Evolutionary conservation across 345 rosid genomes (phyloP).

Genomic region (Firmiana major): DNA sequence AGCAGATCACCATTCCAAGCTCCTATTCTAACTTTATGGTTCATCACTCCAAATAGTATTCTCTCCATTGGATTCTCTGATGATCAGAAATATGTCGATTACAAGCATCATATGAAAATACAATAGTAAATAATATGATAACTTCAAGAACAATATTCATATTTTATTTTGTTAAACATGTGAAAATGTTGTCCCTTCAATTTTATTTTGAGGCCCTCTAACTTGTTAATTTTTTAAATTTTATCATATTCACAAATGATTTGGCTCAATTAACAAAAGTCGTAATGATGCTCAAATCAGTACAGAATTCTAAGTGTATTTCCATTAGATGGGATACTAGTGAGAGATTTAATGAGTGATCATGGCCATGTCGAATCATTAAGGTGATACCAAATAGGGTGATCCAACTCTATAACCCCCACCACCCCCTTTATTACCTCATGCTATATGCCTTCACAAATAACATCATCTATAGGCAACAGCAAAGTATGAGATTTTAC

Average conservation of each 20-base stretch:
- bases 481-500: not conserved
- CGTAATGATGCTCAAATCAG: not conserved
- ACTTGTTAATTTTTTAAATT: not conserved
- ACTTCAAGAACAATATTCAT: not conserved
- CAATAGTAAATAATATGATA: not conserved
- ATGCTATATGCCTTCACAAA: not conserved
- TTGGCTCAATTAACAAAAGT: not conserved
- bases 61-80: not conserved
- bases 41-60: not conserved
- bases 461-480: not conserved
- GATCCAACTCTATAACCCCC: not conserved
- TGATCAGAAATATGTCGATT: not conserved
- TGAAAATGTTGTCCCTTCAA: not conserved
- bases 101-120: not conserved
- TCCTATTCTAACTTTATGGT: not conserved
- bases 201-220: not conserved
- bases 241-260: not conserved
- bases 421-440: not conserved
- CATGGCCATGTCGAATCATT: not conserved
- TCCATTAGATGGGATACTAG: not conserved
- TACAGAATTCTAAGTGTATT: not conserved
- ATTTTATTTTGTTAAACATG: not conserved
- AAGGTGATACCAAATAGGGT: not conserved
- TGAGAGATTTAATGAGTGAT: not conserved
- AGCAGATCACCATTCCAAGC: not conserved